phyloP scores from a whole-genome alignment of 345 rosid species.

The Syzygium jambos region DNA sequence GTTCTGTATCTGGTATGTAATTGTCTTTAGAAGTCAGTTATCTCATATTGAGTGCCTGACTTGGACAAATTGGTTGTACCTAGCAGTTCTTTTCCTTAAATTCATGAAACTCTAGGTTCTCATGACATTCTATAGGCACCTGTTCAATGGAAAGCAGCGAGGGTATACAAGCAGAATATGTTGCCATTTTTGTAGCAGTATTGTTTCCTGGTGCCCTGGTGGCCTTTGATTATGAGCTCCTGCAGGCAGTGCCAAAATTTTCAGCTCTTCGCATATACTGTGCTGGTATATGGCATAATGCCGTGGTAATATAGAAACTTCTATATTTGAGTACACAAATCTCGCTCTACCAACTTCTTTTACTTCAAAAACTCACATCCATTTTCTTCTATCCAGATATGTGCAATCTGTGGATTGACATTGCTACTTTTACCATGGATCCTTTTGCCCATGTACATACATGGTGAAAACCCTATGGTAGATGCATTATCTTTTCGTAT shows the following conservation, averaged over 20 bases:
- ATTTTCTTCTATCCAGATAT: slow-evolving; percentile 26
- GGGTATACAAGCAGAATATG: slow-evolving; percentile 70
- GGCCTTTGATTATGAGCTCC: slow-evolving; percentile 60
- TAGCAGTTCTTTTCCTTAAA: not conserved
- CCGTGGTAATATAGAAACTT: slow-evolving; percentile 39
- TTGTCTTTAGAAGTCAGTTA: not conserved
- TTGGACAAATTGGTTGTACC: not conserved
- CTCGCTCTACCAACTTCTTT: not conserved
- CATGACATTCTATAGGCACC: slow-evolving; percentile 23
- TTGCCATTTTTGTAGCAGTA: slow-evolving; percentile 75
- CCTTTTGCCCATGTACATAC: slow-evolving; percentile 51
- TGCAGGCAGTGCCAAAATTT: slow-evolving; percentile 41
- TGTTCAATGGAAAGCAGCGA: slow-evolving; percentile 64
- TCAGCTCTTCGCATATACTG: slow-evolving; percentile 68
- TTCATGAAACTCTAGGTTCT: slow-evolving; percentile 4
- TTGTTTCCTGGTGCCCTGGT: slow-evolving; percentile 90
- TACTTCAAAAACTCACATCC: not conserved
- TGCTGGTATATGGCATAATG: slow-evolving; percentile 98
- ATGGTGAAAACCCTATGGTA: slow-evolving; percentile 56
- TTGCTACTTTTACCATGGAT: slow-evolving; percentile 51
- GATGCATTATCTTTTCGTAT: not conserved
- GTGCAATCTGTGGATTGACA: slow-evolving; percentile 50
- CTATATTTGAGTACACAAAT: not conserved
- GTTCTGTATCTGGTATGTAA: not conserved
- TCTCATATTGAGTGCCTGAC: not conserved